These are phyloP conservation scores for Recurvomyces mirabilis DNA, from an alignment of 495 filamentous ascomycete species.

Conservation along the genomic window DNA sequence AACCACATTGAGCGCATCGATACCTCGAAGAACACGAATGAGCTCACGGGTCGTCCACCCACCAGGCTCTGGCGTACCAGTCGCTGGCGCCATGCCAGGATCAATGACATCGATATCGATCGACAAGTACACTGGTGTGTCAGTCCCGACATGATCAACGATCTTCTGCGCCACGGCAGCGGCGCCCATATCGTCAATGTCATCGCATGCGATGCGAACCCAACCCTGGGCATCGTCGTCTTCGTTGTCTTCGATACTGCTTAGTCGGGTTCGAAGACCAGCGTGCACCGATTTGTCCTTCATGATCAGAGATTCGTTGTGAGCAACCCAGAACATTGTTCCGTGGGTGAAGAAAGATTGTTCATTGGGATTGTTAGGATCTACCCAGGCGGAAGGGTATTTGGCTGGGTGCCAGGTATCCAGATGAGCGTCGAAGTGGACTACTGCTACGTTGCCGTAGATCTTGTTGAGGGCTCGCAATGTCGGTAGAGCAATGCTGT, in stretches of 20 bases:
- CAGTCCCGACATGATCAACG: slow-evolving; percentile 34
- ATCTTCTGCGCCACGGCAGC: slow-evolving; percentile 35
- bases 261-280: slow-evolving; percentile 61
- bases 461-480: slow-evolving; percentile 58
- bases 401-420: slow-evolving; percentile 78
- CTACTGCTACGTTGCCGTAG: slow-evolving; percentile 61
- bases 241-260: slow-evolving; percentile 55
- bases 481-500: slow-evolving; percentile 65
- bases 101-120: slow-evolving; percentile 47
- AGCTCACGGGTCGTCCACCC: slow-evolving; percentile 44
- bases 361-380: slow-evolving; percentile 36
- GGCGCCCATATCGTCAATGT: slow-evolving; percentile 40
- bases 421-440: slow-evolving; percentile 66
- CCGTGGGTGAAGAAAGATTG: slow-evolving; percentile 73
- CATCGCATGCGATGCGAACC: slow-evolving; percentile 37
- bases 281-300: slow-evolving; percentile 64
- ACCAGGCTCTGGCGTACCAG: slow-evolving; percentile 43
- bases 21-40: slow-evolving; percentile 37
- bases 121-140: slow-evolving; percentile 32
- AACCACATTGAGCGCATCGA: slow-evolving; percentile 38
- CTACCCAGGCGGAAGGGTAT: slow-evolving; percentile 61
- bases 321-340: slow-evolving; percentile 75
- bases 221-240: slow-evolving; percentile 41
- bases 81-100: slow-evolving; percentile 42
- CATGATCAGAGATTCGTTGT: slow-evolving; percentile 58